Evolutionary conservation across 495 filamentous ascomycete genomes (phyloP).

Genomic region (Trichoderma erinaceum): DNA sequence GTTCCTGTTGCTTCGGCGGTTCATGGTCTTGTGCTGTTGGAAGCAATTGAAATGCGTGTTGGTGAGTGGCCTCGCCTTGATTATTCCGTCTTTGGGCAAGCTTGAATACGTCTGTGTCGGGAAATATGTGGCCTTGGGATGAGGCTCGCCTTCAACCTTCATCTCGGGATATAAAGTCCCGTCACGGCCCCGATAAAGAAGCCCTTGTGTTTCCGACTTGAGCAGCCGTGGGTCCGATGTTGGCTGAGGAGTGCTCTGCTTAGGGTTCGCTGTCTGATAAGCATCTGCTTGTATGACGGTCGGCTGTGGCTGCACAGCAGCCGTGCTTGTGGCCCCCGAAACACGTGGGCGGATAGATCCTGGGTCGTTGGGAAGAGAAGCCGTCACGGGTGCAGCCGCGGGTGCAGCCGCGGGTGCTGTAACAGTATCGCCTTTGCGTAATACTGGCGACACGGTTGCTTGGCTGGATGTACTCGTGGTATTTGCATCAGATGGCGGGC

Average conservation of each 20-base stretch:
- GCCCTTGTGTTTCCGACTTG: background rate
- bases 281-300: background rate
- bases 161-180: constrained; percentile 14
- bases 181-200: constrained; percentile 9
- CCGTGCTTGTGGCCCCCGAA: background rate
- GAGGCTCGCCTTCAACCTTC: constrained; percentile 7
- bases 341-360: background rate
- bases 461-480: constrained; percentile 4
- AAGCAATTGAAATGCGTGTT: constrained; percentile 10
- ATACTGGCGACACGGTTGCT: background rate
- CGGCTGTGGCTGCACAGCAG: constrained; percentile 3
- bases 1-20: constrained; percentile 7
- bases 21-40: constrained; percentile 9
- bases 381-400: background rate
- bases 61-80: constrained; percentile 14
- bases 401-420: background rate
- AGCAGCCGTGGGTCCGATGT: constrained; percentile 3
- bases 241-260: background rate
- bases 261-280: background rate
- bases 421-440: background rate
- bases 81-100: background rate
- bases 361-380: background rate
- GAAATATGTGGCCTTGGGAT: constrained; percentile 13
- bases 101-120: background rate
- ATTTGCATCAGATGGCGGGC: background rate